These are phyloP conservation scores for Rhododendron vialii DNA, from an alignment of 148 eudicot species.

Conservation along the genomic window DNA sequence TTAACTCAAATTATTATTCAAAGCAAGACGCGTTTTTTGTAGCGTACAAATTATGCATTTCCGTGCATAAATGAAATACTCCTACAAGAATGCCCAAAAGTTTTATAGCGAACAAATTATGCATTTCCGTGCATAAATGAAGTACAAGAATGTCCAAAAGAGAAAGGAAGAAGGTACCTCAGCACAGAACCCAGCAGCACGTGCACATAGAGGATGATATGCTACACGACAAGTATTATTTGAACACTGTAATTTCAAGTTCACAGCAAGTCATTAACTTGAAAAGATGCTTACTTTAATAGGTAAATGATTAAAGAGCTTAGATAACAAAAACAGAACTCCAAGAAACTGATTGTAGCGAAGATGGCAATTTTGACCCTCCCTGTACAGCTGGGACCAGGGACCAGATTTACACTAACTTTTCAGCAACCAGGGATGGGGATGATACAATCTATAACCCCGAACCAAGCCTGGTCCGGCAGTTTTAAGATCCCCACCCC, in stretches of 20 bases:
- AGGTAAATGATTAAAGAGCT: neutral
- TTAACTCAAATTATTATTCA: neutral
- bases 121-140: neutral
- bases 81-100: neutral
- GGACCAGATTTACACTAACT: neutral
- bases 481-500: neutral
- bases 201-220: slow-evolving; percentile 98
- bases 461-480: neutral
- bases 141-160: neutral
- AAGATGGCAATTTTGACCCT: neutral
- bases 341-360: neutral
- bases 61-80: neutral
- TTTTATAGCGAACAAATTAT: neutral
- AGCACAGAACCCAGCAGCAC: slow-evolving; percentile 87
- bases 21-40: neutral
- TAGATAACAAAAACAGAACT: neutral
- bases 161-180: slow-evolving; percentile 49
- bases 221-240: slow-evolving; percentile 79
- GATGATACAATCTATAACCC: neutral
- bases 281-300: neutral
- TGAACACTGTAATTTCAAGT: slow-evolving; percentile 65
- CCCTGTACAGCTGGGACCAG: neutral
- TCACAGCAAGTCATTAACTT: neutral
- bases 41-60: neutral
- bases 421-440: neutral